Conservation (phyloP, 306 rosid species). For the Vigna reflexopilosa region DNA sequence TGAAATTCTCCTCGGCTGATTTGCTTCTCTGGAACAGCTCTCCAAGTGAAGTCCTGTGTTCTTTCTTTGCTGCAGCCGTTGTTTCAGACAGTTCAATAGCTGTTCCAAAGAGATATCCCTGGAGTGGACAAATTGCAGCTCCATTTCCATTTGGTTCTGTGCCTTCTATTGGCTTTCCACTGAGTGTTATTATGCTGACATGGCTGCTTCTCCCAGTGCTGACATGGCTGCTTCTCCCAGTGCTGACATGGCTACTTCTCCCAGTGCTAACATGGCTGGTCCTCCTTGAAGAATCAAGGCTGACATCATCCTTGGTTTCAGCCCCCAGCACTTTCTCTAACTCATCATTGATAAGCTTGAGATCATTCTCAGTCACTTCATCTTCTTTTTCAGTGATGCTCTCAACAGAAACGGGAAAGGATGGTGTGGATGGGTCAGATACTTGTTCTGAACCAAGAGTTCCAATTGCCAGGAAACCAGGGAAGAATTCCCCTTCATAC, state of each 20-base stretch:
- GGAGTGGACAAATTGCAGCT: conserved; percentile 75
- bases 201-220: conserved; percentile 92
- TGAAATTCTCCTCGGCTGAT: conserved; percentile 63
- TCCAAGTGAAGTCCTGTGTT: conserved; percentile 86
- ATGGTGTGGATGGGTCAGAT: conserved; percentile 76
- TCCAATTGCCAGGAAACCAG: conserved; percentile 96
- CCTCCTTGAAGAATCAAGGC: conserved; percentile 81
- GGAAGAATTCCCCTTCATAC: conserved; percentile 71
- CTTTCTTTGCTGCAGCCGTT: conserved; percentile 69
- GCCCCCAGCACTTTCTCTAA: conserved; percentile 84
- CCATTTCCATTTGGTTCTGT: conserved; percentile 59
- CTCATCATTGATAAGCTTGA: conserved; percentile 87
- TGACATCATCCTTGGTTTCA: conserved; percentile 74
- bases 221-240: conserved; percentile 86
- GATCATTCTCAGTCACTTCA: conserved; percentile 84
- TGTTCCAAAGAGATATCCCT: conserved; percentile 86
- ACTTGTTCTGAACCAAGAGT: conserved; percentile 84
- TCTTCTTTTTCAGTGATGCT: conserved; percentile 88
- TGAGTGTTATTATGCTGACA: conserved; percentile 80
- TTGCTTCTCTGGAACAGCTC: conserved; percentile 86
- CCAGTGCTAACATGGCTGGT: conserved; percentile 90
- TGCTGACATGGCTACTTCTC: conserved; percentile 86
- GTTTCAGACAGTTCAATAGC: conserved; percentile 76
- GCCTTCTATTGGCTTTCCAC: conserved; percentile 76
- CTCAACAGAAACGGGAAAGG: conserved; percentile 72